Base-by-base conservation (phyloP, 352 stramenopile species). In the Blastocystis sp. region DNA sequence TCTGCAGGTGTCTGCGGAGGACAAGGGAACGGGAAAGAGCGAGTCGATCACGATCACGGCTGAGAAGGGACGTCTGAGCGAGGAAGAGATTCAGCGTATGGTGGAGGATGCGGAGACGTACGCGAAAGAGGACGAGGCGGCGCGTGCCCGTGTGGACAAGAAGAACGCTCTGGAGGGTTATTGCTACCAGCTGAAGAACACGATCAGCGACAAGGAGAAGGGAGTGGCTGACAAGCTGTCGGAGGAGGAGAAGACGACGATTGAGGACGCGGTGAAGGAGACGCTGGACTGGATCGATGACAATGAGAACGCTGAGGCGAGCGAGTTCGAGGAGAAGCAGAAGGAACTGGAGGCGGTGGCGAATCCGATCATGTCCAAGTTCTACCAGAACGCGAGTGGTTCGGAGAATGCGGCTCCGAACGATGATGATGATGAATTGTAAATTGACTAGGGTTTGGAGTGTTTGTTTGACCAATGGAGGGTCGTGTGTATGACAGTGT, bases 41-140 rank as follows among this genome's bases (percentile, higher is more conserved):
- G 92, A 96, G 87, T 97, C 97, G 91, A 98, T 98, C 88, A 98
- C 94, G 87, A 98, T 99, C 88, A 98, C 95, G 59, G 93, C 94
- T 40, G 96, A 99, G 87, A 98, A 98, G 91, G 96, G 96, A 76
- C 94, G 96, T 90, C 91, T 99, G 59, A 97, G 92, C 38, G 91
- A 98, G 87, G 96, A 98, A 72, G 96, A 99, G 88, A 98, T 99
- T 88, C 93, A 98, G 86, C 92, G 95, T 86, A 99, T 99, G 96
- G 94, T 99, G 34, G 88, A 92, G 78, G 96, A 99, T 88, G 96
- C 96, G 34, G 95, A 98, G 64, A 90, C 98, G 90, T 98, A 95
- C 89, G 95, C 94, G n/a, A 95, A 98, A 59, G 93, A 98, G 88
- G 96, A 99, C 90, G 96, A 97, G 89, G 93, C 93, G 87, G 91